Conservation (phyloP, 345 rosid species). For the Salix brachista region DNA sequence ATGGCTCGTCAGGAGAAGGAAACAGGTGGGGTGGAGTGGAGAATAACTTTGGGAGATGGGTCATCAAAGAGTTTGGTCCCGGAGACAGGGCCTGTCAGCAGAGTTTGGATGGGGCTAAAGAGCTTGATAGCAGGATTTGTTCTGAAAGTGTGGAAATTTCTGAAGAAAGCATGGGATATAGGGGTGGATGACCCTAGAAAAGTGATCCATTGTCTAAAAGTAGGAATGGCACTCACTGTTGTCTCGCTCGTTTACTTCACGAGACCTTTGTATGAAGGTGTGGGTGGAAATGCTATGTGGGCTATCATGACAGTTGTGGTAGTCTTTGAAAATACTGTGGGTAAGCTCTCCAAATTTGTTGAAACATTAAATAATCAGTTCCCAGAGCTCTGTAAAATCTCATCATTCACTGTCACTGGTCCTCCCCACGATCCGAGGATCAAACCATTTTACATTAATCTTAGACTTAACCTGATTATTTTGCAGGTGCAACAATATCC, state of each 20-base stretch:
- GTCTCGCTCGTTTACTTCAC: constrained; percentile 39
- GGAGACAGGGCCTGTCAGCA: constrained; percentile 10
- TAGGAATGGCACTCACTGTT: constrained; percentile 38
- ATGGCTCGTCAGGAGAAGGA: constrained; percentile 27
- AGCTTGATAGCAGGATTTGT: constrained; percentile 12
- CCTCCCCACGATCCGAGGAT: background rate
- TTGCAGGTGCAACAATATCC: constrained; percentile 37
- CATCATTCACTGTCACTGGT: background rate
- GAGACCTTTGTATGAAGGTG: constrained; percentile 44
- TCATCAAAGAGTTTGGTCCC: constrained; percentile 37
- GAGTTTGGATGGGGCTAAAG: constrained; percentile 26
- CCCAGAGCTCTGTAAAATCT: background rate
- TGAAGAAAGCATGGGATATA: constrained; percentile 29
- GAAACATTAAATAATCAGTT: background rate
- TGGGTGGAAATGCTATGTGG: constrained; percentile 56
- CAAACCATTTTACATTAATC: background rate
- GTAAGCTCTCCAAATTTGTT: constrained; percentile 18
- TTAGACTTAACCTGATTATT: background rate
- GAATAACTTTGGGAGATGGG: constrained; percentile 38
- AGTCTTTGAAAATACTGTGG: constrained; percentile 42
- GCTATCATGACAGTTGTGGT: constrained; percentile 55
- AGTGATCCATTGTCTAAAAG: constrained; percentile 42
- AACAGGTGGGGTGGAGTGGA: constrained; percentile 38
- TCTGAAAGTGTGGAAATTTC: constrained; percentile 25
- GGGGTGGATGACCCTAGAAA: constrained; percentile 42